Percentiles rank a stretch among this genome's conserved stretches.
Conservation (phyloP, 129 eudicot species). For the Flaveria ramosissima region DNA sequence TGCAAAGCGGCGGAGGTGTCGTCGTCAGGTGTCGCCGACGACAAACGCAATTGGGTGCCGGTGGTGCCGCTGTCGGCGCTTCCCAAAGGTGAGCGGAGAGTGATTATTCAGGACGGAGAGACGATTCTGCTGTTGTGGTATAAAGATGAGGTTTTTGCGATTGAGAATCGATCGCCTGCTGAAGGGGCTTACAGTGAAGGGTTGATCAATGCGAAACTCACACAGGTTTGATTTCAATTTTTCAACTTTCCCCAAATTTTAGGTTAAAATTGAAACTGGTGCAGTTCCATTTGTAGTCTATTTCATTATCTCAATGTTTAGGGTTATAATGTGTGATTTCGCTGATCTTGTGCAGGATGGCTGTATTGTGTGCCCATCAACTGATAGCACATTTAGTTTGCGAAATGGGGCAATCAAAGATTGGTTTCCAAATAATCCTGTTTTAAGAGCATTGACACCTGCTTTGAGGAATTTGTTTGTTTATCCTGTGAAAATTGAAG, state of each 20-base stretch:
- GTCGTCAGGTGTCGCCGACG: conserved; percentile 35
- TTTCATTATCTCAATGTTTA: not conserved
- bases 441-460: conserved; percentile 82
- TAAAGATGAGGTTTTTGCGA: conserved; percentile 75
- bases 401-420: conserved; percentile 82
- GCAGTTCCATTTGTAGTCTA: not conserved
- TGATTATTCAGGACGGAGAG: conserved; percentile 85
- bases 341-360: conserved; percentile 64
- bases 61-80: conserved; percentile 93
- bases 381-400: conserved; percentile 86
- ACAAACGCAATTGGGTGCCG: conserved; percentile 76
- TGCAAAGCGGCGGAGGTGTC: conserved; percentile 75
- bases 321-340: not conserved
- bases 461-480: conserved; percentile 62
- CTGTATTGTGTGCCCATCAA: conserved; percentile 90
- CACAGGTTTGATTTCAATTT: conserved; percentile 62
- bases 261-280: not conserved
- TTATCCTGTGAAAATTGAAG: conserved; percentile 77
- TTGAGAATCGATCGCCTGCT: conserved; percentile 94
- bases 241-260: not conserved
- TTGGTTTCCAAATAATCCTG: conserved; percentile 98
- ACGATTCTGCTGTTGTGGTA: conserved; percentile 82
- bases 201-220: conserved; percentile 88
- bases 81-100: conserved; percentile 94
- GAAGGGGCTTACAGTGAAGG: conserved; percentile 97